Base-by-base conservation (phyloP, 2,329 filamentous ascomycete species). In the Acephala macrosclerotiorum region DNA sequence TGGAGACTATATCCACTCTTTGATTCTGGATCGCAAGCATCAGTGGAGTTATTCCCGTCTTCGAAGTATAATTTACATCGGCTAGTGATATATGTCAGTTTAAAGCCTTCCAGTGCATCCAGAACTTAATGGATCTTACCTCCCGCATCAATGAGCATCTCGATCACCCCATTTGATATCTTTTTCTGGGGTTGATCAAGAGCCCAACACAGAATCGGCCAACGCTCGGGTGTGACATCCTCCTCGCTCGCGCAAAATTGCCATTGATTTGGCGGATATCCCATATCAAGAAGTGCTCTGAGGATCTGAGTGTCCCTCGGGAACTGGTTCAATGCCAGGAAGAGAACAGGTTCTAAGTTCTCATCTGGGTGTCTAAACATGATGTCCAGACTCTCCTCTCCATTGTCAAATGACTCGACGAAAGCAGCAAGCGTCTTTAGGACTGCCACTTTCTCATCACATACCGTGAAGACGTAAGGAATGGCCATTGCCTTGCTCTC, bases 131-230 rank as follows among this genome's bases (percentile, higher is more conserved):
- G n/a, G n/a, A 64, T 60, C 70, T 66, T 70, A 78, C 76, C 73
- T 60, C 81, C 81, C 29, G 68, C 70, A 57, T 81, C 78, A 25
- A 91, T 77, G n/a, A 91, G 78, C 47, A 87, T 76, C 68, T 85
- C 80, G 66, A 91, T 85, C 53, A 89, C 79, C 1, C 79, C 75
- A 38, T 82, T 86, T 75, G 87, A 89, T 51, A 91, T 82, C 67
- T 83, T 84, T 75, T 90, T 90, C 68, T 90, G 85, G 0, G 88
- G 86, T 69, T 91, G 88, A 7, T 86, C 77, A 61, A 91, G 79
- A 0, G 86, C 83, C 88, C 88, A 91, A 57, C 85, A 78, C 5
- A 91, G 77, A 1, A 89, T 78, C 1, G 85, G 85, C 49, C 88
- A 80, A 11, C 81, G 78, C 29, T 57, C 55, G 3, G 18, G 29